Evolutionary conservation across 768 basidiomycete genomes (phyloP), one percentile per base, ranked within the genome.

Genomic region (Asterophora lycoperdoides): DNA sequence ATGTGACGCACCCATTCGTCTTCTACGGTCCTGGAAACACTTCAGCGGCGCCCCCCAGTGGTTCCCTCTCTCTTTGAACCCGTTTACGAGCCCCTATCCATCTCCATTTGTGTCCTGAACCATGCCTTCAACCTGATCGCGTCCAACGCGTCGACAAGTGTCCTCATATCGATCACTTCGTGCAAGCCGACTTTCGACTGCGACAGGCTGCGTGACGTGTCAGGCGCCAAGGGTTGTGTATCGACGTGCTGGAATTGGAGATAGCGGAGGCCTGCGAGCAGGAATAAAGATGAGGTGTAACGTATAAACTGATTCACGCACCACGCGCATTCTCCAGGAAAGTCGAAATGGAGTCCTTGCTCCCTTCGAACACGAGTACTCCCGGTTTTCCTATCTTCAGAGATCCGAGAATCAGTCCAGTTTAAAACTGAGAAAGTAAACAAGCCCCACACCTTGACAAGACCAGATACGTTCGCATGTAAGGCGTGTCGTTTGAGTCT

Each of bases 191-290:
- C 29, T 46, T 60, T 61, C 2, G 55, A 59, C 26, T 61, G 56
- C 10, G 64, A 58, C 23, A 69, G 32, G 15, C 62, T 61, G 8
- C 28, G 43, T 37, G 49, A 44, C 26, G 35, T 19, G 11, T 51
- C 46, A 19, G 43, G 26, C 1, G 47, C 51, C 28, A 70, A 52
- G 23, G 60, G 61, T 8, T 64, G 63, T 2, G 69, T 74, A 50
- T 65, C 65, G 8, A 75, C 61, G 40, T 74, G 72, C 49, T 67
- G 71, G 48, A 73, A 74, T 41, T 71, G 69, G n/a, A 73, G 63
- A 54, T 74, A 75, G 1, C 71, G 68, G 45, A 73, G 55, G 18
- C 63, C 73, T 73, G 18, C 28, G 15, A 30, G 23, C 13, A 46
- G 8, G 41, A 13, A 28, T 28, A 32, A 8, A 14, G 43, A 15